Percentiles rank a stretch among this genome's conserved stretches.
These are phyloP conservation scores for Eimeria tenella DNA, from an alignment of 169 alveolate species.

Conservation along the genomic window DNA sequence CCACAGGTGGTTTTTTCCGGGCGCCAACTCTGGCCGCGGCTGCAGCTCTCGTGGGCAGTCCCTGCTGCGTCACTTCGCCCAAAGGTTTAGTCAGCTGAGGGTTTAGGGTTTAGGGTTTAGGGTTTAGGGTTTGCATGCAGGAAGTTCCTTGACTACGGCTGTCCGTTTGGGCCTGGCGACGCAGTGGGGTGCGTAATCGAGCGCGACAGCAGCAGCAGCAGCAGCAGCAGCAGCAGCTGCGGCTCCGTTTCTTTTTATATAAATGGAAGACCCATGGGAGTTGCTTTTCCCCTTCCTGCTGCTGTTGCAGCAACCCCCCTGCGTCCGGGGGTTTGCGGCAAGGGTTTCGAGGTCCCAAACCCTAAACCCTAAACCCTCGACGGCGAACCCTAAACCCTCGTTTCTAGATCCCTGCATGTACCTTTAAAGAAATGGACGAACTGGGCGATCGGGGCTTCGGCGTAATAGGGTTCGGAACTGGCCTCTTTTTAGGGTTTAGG, in stretches of 20 bases:
- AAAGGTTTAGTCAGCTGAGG: background rate
- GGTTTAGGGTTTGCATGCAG: background rate
- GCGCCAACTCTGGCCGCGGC: too few relatives aligned
- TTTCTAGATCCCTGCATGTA: background rate
- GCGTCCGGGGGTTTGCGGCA: background rate
- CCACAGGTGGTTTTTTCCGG: too few relatives aligned
- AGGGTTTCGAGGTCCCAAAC: background rate
- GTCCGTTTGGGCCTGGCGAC: background rate
- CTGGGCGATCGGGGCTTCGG: background rate
- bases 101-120: slow-evolving; percentile 27
- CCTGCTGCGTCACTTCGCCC: too few relatives aligned
- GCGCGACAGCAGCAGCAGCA: background rate
- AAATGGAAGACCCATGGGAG: background rate
- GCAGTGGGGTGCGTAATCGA: background rate
- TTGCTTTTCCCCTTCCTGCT: background rate
- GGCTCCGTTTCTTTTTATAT: background rate
- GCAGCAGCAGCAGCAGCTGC: too few relatives aligned
- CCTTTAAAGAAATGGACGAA: too few relatives aligned
- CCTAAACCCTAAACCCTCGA: slow-evolving; percentile 19
- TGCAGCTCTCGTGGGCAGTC: too few relatives aligned
- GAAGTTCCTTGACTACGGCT: background rate
- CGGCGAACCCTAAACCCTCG: background rate
- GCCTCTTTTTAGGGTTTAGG: background rate
- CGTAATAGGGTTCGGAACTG: background rate
- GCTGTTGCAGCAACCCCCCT: background rate